Base-by-base conservation (phyloP, 2,329 filamentous ascomycete species). In the Ploettnerulaceae sp. region DNA sequence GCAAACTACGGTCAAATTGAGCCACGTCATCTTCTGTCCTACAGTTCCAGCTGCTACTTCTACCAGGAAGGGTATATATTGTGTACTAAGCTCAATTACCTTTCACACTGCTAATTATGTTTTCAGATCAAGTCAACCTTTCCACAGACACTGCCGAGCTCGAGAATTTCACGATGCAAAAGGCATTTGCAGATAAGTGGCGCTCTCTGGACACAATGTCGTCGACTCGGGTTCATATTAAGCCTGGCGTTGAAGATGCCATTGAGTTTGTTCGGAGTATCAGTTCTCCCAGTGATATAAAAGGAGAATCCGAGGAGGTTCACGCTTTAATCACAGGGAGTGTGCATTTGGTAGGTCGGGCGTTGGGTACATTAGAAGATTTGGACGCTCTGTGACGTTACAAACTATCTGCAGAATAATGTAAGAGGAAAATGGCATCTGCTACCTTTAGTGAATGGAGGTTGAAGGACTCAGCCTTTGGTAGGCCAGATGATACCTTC, bases 21-120 rank as follows among this genome's bases (percentile, higher is more conserved):
- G 79, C 5, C 76, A 86, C 47, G 89, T 83, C 6, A 71, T 96
- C 12, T 95, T 96, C 65, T 89, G 86, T 44, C 83, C 88, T 1
- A 95, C 78, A 18, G 82, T 80, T 1, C 83, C 78, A 60, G 72
- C 69, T 9, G 68, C 74, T 24, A 77, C 61, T 56, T 34, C 26
- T 9, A 32, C n/a, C n/a, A n/a, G 34, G 18, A 53, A 65, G 60
- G 67, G 65, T 68, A 51, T 14, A 48, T 50, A 14, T 11, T 15
- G 24, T 11, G 4, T n/a, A 3, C 17, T 8, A 14, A 36, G 6
- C 14, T 3, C 17, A 12, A 21, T 29, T 6, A 26, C 14, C 21
- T 7, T 41, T 20, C 37, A 18, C 21, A 37, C 40, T 21, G 7
- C 5, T n/a, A 15, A 14, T 11, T 7, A 26, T 37, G 2, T 5